Conservation (phyloP, 345 rosid genomes). For the Hibiscus trionum region DNA sequence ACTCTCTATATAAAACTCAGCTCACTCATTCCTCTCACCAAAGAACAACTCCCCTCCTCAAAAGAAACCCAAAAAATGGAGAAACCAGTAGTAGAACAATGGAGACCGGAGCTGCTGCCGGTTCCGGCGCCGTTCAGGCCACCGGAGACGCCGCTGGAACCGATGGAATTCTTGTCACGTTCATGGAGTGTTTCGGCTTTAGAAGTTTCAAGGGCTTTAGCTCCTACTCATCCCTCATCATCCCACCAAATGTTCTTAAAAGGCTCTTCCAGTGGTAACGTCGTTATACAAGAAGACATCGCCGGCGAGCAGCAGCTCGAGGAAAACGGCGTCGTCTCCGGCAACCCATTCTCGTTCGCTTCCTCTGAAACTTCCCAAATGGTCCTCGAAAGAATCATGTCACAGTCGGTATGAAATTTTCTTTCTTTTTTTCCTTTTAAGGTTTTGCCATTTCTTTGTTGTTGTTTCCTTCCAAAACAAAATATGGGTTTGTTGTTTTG, state of each 20-base stretch:
- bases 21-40: background rate
- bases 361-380: conserved; percentile 94
- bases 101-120: conserved; percentile 54
- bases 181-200: conserved; percentile 92
- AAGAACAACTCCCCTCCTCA: background rate
- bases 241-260: conserved; percentile 37
- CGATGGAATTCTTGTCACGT: conserved; percentile 95
- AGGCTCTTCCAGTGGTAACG: conserved; percentile 19
- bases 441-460: background rate
- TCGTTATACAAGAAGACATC: conserved; percentile 55
- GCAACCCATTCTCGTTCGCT: conserved; percentile 90
- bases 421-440: background rate
- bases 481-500: background rate
- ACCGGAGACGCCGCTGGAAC: conserved; percentile 86
- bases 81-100: conserved; percentile 36
- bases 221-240: conserved; percentile 25
- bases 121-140: conserved; percentile 36
- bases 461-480: background rate
- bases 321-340: conserved; percentile 56
- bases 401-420: conserved; percentile 74
- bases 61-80: conserved; percentile 32
- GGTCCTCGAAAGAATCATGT: conserved; percentile 97
- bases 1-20: background rate
- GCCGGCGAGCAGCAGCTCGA: conserved; percentile 41
- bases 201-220: conserved; percentile 68